Evolutionary conservation across 176 grass and related monocot species (phyloP).

Genomic region (Zizania latifolia): DNA sequence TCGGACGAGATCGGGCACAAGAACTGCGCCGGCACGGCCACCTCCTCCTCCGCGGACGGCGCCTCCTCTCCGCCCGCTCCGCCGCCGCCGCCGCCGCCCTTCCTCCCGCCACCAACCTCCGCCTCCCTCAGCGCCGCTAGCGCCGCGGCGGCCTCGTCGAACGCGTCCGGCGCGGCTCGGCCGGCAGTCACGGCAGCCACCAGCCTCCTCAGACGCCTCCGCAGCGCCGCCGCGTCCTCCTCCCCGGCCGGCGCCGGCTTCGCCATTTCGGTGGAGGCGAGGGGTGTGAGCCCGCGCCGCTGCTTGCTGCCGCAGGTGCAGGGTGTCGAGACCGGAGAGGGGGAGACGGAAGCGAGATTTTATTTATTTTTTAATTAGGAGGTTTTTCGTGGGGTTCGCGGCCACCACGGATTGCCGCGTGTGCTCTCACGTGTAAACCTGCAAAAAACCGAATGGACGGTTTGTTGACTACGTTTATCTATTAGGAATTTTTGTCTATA

Average conservation of each 20-base stretch:
- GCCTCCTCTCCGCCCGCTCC: background rate
- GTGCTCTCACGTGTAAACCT: too few relatives aligned
- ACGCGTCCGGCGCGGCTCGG: slow-evolving; percentile 25
- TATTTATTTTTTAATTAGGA: background rate
- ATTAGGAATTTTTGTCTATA: too few relatives aligned
- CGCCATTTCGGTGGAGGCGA: slow-evolving; percentile 18
- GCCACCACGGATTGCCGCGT: too few relatives aligned
- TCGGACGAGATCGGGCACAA: slow-evolving; percentile 68
- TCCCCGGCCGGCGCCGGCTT: slow-evolving; percentile 30
- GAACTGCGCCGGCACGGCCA: slow-evolving; percentile 43
- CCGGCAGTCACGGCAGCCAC: slow-evolving; percentile 33
- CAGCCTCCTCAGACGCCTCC: slow-evolving; percentile 37
- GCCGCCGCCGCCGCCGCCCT: background rate
- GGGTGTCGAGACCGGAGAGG: background rate
- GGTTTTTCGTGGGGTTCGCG: too few relatives aligned
- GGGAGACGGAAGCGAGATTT: background rate
- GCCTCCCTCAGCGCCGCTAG: slow-evolving; percentile 46
- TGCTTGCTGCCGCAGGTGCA: background rate
- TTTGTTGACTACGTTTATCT: too few relatives aligned
- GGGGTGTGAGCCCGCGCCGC: slow-evolving; percentile 12
- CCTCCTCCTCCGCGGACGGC: background rate
- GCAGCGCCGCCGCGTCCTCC: slow-evolving; percentile 28
- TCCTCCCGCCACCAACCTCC: slow-evolving; percentile 29
- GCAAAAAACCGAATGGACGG: too few relatives aligned
- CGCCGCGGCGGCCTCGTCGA: slow-evolving; percentile 49